Conservation (phyloP, 164 flowering plant genomes). For the Hamamelis virginiana region DNA sequence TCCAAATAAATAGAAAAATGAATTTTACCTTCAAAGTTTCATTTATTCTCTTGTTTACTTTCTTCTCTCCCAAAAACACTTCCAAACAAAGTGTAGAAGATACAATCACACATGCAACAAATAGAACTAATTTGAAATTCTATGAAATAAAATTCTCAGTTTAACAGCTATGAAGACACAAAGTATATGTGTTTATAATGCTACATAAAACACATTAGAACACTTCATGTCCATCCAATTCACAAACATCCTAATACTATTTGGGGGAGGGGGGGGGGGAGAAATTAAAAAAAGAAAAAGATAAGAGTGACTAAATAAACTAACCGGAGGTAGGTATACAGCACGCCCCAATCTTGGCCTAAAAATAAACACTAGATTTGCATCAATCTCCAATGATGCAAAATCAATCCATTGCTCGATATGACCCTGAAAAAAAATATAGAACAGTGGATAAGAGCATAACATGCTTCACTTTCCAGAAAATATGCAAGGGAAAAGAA, state of each 20-base stretch:
- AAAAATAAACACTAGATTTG: slow-evolving; percentile 30
- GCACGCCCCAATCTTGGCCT: slow-evolving; percentile 51
- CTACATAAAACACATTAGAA: too few species aligned
- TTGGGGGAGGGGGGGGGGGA: too few species aligned
- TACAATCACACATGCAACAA: neutral
- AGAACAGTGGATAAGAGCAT: neutral
- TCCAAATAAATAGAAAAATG: too few species aligned
- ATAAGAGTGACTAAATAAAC: slow-evolving; percentile 10
- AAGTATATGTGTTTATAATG: too few species aligned
- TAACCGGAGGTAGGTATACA: slow-evolving; percentile 49
- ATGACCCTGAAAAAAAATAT: slow-evolving; percentile 39
- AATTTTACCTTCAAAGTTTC: neutral
- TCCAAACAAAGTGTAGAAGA: neutral
- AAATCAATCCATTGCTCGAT: slow-evolving; percentile 87
- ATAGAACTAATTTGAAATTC: too few species aligned
- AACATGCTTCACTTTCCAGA: neutral
- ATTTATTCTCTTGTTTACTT: neutral
- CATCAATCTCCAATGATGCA: slow-evolving; percentile 64
- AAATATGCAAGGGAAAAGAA: too few species aligned
- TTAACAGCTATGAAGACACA: too few species aligned
- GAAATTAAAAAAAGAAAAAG: neutral
- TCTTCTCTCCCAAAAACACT: neutral
- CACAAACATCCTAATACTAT: too few species aligned
- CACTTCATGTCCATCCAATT: too few species aligned
- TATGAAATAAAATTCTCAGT: too few species aligned